phyloP scores from a whole-genome alignment of 192 early-diverging fungal genomes.

The Coemansia sp. region DNA sequence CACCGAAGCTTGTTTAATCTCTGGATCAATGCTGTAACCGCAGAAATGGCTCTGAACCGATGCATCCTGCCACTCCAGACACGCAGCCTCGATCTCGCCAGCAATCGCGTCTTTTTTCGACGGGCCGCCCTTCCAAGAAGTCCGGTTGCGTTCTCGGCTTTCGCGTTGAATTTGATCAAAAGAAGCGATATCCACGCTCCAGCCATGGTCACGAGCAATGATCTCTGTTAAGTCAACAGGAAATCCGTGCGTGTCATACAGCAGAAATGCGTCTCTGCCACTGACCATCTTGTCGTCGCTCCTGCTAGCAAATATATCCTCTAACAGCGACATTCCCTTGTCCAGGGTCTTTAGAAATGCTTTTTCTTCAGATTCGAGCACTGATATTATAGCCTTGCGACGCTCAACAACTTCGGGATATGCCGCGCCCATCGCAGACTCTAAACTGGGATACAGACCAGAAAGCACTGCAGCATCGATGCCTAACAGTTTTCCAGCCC shows the following conservation, averaged over 20 bases:
- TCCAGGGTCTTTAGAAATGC: conserved; percentile 91
- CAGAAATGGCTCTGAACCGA: conserved; percentile 73
- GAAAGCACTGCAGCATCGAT: conserved; percentile 85
- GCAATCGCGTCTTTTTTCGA: conserved; percentile 64
- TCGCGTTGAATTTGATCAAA: conserved; percentile 75
- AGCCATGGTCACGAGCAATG: conserved; percentile 93
- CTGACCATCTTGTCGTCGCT: conserved; percentile 55
- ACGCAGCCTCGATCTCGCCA: conserved; percentile 82
- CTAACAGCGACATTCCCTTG: conserved; percentile 91
- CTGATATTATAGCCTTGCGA: conserved; percentile 76
- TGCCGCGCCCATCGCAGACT: conserved; percentile 81
- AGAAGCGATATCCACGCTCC: conserved; percentile 76
- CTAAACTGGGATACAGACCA: conserved; percentile 85
- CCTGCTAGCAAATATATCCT: conserved; percentile 57
- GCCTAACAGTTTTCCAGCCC: conserved; percentile 88
- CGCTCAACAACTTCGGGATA: conserved; percentile 85
- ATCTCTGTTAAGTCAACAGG: conserved; percentile 93
- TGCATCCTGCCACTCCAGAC: conserved; percentile 72
- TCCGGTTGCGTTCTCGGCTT: conserved; percentile 72
- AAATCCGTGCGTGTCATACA: conserved; percentile 99
- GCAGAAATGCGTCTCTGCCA: conserved; percentile 86
- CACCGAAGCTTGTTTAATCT: conserved; percentile 66
- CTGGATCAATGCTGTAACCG: conserved; percentile 76
- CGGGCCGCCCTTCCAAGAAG: conserved; percentile 55
- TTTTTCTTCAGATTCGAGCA: conserved; percentile 89